A percentile compares a stretch with the other conserved stretches of the same genome.
Conservation (phyloP, 177 flowering plant species). For the Vitis hybrid region DNA sequence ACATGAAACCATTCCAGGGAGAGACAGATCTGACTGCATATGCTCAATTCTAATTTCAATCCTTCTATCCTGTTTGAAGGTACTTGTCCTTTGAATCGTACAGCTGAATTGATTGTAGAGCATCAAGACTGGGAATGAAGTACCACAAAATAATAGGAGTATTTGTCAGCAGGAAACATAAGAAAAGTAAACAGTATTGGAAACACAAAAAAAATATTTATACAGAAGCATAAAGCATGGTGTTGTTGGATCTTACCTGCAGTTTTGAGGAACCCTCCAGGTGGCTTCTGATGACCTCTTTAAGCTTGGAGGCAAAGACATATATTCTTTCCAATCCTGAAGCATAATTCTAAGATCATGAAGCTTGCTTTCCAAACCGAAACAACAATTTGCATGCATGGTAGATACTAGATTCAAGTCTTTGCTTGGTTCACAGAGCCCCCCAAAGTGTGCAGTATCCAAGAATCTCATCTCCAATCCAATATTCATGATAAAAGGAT, state of each 20-base stretch:
- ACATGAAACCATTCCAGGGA: no score
- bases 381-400: constrained; percentile 34
- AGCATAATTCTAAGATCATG: constrained; percentile 29
- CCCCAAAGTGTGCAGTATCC: constrained; percentile 32
- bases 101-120: no score
- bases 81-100: no score
- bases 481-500: constrained; percentile 13
- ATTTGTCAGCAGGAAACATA: not conserved
- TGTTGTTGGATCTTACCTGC: constrained; percentile 14
- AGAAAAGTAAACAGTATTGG: not conserved
- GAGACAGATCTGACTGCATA: no score
- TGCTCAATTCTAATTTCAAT: no score
- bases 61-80: no score
- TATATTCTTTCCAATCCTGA: constrained; percentile 27
- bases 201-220: not conserved
- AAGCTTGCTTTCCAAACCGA: constrained; percentile 26
- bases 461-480: constrained; percentile 27
- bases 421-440: constrained; percentile 35
- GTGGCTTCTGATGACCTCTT: constrained; percentile 10
- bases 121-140: no score
- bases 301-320: constrained; percentile 14
- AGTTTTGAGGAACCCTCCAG: constrained; percentile 26
- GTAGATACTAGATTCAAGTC: constrained; percentile 30
- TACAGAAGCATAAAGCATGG: not conserved
- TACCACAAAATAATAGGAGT: no score